A percentile compares a stretch with the other conserved stretches of the same genome.
phyloP scores from a whole-genome alignment of 2,329 filamentous ascomycete genomes.

The Cladorrhinum sp. region DNA sequence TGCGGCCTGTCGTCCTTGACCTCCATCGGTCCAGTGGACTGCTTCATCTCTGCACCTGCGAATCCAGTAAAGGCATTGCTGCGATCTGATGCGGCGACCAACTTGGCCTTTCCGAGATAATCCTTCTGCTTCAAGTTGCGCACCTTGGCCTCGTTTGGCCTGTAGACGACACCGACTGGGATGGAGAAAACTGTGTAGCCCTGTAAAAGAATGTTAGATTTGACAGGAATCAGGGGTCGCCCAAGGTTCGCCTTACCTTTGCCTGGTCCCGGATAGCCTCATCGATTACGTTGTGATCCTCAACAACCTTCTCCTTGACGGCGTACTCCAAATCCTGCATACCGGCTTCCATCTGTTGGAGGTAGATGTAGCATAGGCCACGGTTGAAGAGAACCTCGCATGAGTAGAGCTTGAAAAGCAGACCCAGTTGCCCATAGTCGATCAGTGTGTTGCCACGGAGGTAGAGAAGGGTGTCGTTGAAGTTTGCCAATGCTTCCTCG shows the following conservation, averaged over 20 bases:
- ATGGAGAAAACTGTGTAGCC: constrained; percentile 99
- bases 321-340: constrained; percentile 89
- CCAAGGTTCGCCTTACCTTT: constrained; percentile 57
- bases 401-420: constrained; percentile 94
- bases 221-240: neutral
- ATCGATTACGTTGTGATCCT: constrained; percentile 96
- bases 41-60: constrained; percentile 74
- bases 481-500: constrained; percentile 94
- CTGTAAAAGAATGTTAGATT: constrained; percentile 40
- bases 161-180: constrained; percentile 89
- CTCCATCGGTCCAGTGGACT: constrained; percentile 48
- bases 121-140: constrained; percentile 98
- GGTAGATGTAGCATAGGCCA: constrained; percentile 94
- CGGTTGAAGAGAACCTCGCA: constrained; percentile 98
- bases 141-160: constrained; percentile 95
- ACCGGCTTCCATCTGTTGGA: constrained; percentile 85
- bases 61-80: constrained; percentile 80
- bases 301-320: constrained; percentile 91
- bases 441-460: constrained; percentile 95
- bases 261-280: constrained; percentile 92
- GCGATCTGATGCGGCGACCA: constrained; percentile 84
- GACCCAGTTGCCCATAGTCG: constrained; percentile 92
- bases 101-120: constrained; percentile 91
- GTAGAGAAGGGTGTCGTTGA: constrained; percentile 96
- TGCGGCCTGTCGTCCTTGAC: constrained; percentile 75